Evolutionary conservation across 495 filamentous ascomycete species (phyloP), one percentile per base, ranked within the genome.

Genomic region (Gamarada debralockiae): DNA sequence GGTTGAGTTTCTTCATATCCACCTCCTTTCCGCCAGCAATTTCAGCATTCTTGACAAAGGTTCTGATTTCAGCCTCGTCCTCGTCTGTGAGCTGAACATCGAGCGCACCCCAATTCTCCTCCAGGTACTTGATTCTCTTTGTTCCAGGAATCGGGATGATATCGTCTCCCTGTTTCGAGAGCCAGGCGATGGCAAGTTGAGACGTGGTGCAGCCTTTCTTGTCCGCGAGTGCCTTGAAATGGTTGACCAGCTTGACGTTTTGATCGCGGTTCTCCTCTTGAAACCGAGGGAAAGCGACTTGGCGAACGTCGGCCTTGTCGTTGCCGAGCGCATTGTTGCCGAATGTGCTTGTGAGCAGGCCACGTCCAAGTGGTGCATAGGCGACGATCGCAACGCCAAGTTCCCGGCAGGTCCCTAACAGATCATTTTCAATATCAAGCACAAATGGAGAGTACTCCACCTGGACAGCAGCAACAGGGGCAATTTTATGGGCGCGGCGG

Each of bases 61-160:
- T 59, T 40, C 80, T 59, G 36, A 85, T 72, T 58, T 72, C 67
- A 25, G 45, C 50, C 27, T 73, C 66, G 50, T 86, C 82, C 43
- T 74, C 69, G 9, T 70, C 68, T 0, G 57, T 76, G 21, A 85
- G 63, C 44, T 60, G 49, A 15, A 84, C 65, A 13, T 72, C 50
- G 13, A 71, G 29, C 12, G 80, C 69, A 2, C 51, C 73, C 52
- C 71, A 62, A 55, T 86, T 85, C 64, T 85, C 76, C 40, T 82
- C 76, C 43, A 85, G 56, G 40, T 77, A 76, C 55, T 74, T 67
- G 14, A 76, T 59, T n/a, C 64, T 73, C 58, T 73, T 80, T 0
- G 81, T 84, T 75, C 34, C 67, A 64, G 89, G 90, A 57, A 96
- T 93, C 4, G 90, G 90, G 53, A 93, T 83, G 57, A 93, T 85